Base-by-base conservation (phyloP, 2,329 filamentous ascomycete genomes). In the Sporothrix luriei region DNA sequence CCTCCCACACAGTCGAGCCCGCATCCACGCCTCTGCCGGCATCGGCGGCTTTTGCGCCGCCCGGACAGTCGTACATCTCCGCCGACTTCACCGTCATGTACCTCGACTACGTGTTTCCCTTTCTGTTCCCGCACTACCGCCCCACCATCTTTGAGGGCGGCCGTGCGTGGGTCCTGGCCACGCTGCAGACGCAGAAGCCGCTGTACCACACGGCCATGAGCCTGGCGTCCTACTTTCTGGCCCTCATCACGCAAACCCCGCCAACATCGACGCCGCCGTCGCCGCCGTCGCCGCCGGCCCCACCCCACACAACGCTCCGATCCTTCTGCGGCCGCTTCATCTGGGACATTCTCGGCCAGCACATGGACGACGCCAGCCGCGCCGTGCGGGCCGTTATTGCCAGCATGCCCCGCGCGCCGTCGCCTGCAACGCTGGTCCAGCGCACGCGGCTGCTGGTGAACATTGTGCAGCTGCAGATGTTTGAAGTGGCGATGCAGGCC, bases 121-220 rank as follows among this genome's bases (percentile, higher is more conserved):
- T 88, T 73, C 78, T 89, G 0, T 89, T 87, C 74, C 88, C 88
- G 2, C 86, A 88, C 75, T 89, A 89, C 76, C 82, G 82, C 5
- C 87, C 87, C 0, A 80, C 81, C 3, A 76, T 87, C 7, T 79
- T 86, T 5, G 80, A 85, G 69, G 84, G 85, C 19, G 87, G 87
- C 14, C 82, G 84, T 61, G 82, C 84, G n/a, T 90, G 87, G 87
- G 54, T 59, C 1, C 54, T 59, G 19, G 54, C 54, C 1, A 59
- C 54, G 2, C 16, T 59, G 19, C 54, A 59, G 7, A 59, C 54
- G 2, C 19, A 40, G 19, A 59, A 40, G 10, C 54, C 54, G 19
- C 54, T 59, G 9, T 59, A 59, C 29, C 54, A 59, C 54, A 59
- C 54, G 7, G 54, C 54, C 19, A 59, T 59, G 54, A 59, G 54